Evolutionary conservation across 176 grass and related monocot genomes (phyloP).

Genomic region (Paspalum notatum): DNA sequence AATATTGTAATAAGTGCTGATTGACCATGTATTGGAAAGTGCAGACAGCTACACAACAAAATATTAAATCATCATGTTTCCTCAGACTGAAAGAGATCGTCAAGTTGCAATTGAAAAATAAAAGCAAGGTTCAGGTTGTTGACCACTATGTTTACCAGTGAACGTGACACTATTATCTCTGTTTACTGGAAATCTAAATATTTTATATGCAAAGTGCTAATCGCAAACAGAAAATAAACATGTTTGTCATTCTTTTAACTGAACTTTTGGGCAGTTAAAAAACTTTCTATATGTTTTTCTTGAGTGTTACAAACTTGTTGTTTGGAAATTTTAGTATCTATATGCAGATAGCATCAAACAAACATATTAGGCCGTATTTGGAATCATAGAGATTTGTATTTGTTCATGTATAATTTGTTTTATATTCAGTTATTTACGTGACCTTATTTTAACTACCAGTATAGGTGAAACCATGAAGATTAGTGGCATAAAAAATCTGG

Average conservation of each 20-base stretch:
- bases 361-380: not conserved
- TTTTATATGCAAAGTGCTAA: not conserved
- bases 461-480: not conserved
- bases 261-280: not conserved
- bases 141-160: not conserved
- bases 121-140: not conserved
- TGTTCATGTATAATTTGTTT: not conserved
- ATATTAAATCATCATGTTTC: slow-evolving; percentile 4
- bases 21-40: slow-evolving; percentile 20
- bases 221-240: not conserved
- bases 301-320: not conserved
- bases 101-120: not conserved
- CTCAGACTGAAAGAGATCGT: not conserved
- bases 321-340: not conserved
- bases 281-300: too few species aligned
- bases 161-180: not conserved
- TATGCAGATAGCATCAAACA: not conserved
- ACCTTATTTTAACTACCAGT: not conserved
- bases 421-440: not conserved
- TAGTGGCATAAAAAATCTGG: not conserved
- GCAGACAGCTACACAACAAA: not conserved
- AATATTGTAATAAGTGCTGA: not conserved
- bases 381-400: not conserved
- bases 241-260: not conserved
- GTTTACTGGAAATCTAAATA: not conserved